A percentile compares a stretch with the other conserved stretches of the same genome.
phyloP scores from a whole-genome alignment of 495 filamentous ascomycete genomes.

The Geoglossum glabrum region DNA sequence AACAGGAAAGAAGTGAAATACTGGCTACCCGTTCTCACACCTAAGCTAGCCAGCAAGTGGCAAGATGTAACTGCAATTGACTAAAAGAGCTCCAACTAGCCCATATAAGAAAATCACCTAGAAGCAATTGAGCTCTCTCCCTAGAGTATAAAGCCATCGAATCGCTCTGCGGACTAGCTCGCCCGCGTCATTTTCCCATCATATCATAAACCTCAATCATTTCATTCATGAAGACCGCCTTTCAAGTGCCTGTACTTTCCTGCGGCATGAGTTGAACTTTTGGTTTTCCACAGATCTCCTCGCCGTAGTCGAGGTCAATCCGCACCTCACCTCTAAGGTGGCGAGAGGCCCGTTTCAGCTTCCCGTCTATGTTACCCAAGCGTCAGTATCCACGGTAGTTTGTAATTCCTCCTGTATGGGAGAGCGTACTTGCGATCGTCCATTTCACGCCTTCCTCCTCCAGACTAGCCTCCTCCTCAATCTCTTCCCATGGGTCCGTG shows the following conservation, averaged over 20 bases:
- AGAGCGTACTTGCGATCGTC: background rate
- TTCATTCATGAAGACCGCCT: background rate
- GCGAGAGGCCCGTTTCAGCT: background rate
- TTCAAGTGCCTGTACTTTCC: background rate
- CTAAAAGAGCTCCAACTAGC: too few relatives aligned
- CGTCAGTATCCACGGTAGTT: background rate
- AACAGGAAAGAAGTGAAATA: too few relatives aligned
- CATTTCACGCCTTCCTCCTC: slow-evolving; percentile 2
- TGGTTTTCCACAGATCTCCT: background rate
- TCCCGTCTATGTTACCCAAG: background rate
- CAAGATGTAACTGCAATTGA: too few relatives aligned
- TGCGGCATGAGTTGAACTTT: background rate
- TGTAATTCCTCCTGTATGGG: background rate
- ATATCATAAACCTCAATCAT: background rate
- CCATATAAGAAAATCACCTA: too few relatives aligned
- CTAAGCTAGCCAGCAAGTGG: too few relatives aligned
- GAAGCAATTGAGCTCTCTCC: too few relatives aligned
- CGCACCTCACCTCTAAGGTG: background rate
- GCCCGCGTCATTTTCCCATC: too few relatives aligned
- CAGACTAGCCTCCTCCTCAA: background rate
- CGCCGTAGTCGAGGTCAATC: background rate
- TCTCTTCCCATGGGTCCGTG: background rate
- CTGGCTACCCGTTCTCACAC: too few relatives aligned
- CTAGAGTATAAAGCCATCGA: too few relatives aligned
- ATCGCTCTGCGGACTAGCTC: too few relatives aligned